These are phyloP conservation scores for Seiridium cupressi DNA, from an alignment of 2,329 filamentous ascomycete genomes.

Conservation along the genomic window DNA sequence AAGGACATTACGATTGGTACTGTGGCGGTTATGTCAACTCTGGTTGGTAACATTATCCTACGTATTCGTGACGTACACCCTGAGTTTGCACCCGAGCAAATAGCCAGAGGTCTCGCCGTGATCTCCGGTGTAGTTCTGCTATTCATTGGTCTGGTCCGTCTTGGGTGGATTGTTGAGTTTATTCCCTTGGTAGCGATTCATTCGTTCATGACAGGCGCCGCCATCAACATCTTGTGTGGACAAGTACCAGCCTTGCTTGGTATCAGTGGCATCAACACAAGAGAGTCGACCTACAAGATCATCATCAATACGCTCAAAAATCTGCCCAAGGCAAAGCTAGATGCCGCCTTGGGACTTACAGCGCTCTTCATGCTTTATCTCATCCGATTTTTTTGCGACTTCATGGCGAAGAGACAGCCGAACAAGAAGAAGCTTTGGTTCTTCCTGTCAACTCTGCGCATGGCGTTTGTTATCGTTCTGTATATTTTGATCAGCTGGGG, in stretches of 20 bases:
- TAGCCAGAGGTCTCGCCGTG: slow-evolving; percentile 47
- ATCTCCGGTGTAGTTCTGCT: slow-evolving; percentile 48
- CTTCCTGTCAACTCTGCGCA: slow-evolving; percentile 75
- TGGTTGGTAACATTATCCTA: slow-evolving; percentile 48
- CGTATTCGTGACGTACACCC: slow-evolving; percentile 35
- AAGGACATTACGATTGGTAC: slow-evolving; percentile 77
- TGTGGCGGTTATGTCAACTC: slow-evolving; percentile 51
- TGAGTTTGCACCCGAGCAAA: slow-evolving; percentile 36
- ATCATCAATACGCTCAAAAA: slow-evolving; percentile 50
- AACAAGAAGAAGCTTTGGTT: slow-evolving; percentile 69
- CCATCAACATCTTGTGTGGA: slow-evolving; percentile 47
- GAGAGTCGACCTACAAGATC: slow-evolving; percentile 44
- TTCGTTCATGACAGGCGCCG: slow-evolving; percentile 54
- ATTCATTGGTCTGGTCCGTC: slow-evolving; percentile 46
- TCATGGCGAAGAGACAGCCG: slow-evolving; percentile 65
- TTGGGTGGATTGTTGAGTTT: slow-evolving; percentile 54
- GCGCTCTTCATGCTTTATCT: slow-evolving; percentile 67
- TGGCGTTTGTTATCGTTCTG: slow-evolving; percentile 76
- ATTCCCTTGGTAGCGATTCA: slow-evolving; percentile 52
- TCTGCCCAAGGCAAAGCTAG: slow-evolving; percentile 51
- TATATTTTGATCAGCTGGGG: slow-evolving; percentile 77
- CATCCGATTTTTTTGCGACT: slow-evolving; percentile 62
- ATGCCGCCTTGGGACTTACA: slow-evolving; percentile 73
- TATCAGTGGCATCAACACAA: slow-evolving; percentile 48
- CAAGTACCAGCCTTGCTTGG: slow-evolving; percentile 52